Percentiles rank a stretch among this genome's conserved stretches.
Conservation (phyloP, 306 rosid genomes). For the Canavalia gladiata region DNA sequence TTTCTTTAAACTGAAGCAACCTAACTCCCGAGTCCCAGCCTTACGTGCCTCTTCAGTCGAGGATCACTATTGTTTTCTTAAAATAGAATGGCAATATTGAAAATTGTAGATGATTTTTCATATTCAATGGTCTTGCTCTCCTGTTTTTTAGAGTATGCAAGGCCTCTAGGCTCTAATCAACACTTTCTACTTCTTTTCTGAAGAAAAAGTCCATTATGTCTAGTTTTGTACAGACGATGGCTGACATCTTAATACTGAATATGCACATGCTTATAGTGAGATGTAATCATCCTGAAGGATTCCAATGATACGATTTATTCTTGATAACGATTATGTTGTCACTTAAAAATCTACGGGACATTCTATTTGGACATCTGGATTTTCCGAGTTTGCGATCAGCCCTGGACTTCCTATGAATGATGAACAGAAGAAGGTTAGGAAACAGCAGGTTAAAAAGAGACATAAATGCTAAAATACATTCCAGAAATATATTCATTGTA, state of each 20-base stretch:
- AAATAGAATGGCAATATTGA: background rate
- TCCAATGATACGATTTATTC: background rate
- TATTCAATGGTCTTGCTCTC: constrained; percentile 14
- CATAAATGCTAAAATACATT: too few relatives aligned
- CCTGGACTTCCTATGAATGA: too few relatives aligned
- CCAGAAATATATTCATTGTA: too few relatives aligned
- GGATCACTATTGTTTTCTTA: background rate
- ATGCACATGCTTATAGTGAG: constrained; percentile 28
- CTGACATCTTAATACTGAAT: constrained; percentile 14
- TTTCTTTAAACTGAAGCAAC: constrained; percentile 20
- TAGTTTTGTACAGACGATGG: constrained; percentile 24
- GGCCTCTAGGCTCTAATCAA: constrained; percentile 1
- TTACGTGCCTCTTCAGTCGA: background rate
- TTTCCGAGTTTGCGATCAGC: background rate
- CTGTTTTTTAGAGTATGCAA: constrained; percentile 25
- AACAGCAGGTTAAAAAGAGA: too few relatives aligned
- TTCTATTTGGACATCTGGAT: background rate
- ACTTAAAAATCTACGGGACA: background rate
- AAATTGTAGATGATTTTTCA: background rate
- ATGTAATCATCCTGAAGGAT: constrained; percentile 18
- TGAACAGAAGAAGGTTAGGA: background rate
- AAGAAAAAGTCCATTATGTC: constrained; percentile 14
- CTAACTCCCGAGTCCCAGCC: background rate
- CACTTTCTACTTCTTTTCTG: constrained; percentile 25
- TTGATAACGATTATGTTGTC: too few relatives aligned